phyloP scores from a whole-genome alignment of 2,329 filamentous ascomycete genomes.

The Calonectria leucothoes region DNA sequence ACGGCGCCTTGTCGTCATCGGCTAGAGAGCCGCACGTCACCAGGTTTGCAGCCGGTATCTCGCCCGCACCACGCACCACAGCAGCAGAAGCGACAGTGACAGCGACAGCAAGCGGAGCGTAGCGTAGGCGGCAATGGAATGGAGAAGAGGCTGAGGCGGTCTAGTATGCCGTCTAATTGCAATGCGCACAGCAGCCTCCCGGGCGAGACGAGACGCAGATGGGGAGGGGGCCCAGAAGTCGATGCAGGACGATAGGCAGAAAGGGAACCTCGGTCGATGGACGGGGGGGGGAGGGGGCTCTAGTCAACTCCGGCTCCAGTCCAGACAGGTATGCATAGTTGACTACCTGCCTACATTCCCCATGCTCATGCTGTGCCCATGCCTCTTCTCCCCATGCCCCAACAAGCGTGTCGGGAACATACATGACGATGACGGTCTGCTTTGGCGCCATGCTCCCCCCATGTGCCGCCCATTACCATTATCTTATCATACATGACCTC shows the following conservation, averaged over 20 bases:
- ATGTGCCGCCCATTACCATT: neutral
- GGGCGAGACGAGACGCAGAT: neutral
- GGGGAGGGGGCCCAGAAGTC: neutral
- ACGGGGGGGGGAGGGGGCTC: too few relatives aligned
- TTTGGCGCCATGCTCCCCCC: neutral
- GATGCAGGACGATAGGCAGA: slow-evolving; percentile 22
- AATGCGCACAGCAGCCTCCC: neutral
- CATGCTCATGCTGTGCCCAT: neutral
- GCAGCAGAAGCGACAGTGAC: neutral
- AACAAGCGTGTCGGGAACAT: neutral
- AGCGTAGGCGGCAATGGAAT: slow-evolving; percentile 24
- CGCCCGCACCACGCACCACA: neutral
- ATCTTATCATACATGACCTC: slow-evolving; percentile 2
- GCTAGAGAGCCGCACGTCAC: slow-evolving; percentile 43
- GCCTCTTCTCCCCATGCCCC: neutral
- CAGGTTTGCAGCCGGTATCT: slow-evolving; percentile 2
- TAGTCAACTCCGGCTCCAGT: neutral
- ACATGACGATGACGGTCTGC: slow-evolving; percentile 2
- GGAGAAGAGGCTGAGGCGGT: slow-evolving; percentile 3
- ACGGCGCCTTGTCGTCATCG: slow-evolving; percentile 41
- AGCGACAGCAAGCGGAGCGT: slow-evolving; percentile 12
- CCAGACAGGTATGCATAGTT: neutral
- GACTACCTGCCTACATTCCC: neutral
- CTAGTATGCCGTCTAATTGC: neutral
- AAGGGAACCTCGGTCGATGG: slow-evolving; percentile 7